phyloP scores from a whole-genome alignment of 305 asterid genomes.

The Solanum aculeatissimum region DNA sequence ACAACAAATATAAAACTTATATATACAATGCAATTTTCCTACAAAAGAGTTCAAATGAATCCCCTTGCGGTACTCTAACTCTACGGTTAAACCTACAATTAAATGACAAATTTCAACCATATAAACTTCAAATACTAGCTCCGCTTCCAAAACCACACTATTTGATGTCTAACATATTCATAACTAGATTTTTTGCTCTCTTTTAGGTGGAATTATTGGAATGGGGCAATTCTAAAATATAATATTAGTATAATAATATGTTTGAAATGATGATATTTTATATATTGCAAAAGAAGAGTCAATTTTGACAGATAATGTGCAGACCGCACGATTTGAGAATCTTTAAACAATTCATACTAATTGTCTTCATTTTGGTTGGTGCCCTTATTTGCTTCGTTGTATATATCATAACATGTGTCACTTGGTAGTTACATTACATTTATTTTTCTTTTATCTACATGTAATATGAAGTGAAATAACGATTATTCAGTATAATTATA shows the following conservation, averaged over 20 bases:
- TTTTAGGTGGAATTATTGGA: background rate
- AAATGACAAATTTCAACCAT: background rate
- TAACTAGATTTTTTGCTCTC: background rate
- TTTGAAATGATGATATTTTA: background rate
- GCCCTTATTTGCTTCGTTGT: background rate
- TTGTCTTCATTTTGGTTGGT: background rate
- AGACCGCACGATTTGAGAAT: background rate
- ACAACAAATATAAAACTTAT: too few relatives aligned
- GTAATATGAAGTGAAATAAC: background rate
- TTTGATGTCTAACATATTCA: background rate
- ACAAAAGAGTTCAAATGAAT: background rate
- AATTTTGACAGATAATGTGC: background rate
- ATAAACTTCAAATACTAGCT: background rate
- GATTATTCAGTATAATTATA: background rate
- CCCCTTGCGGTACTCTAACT: background rate
- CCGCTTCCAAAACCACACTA: background rate
- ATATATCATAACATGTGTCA: background rate
- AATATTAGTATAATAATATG: background rate
- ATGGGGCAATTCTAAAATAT: background rate
- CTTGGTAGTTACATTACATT: background rate
- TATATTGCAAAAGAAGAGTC: background rate
- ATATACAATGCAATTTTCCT: too few relatives aligned
- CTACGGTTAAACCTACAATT: background rate
- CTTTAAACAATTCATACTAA: background rate
- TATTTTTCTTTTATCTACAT: background rate